phyloP scores from a whole-genome alignment of 495 filamentous ascomycete species.

The Cetradonia linearis region DNA sequence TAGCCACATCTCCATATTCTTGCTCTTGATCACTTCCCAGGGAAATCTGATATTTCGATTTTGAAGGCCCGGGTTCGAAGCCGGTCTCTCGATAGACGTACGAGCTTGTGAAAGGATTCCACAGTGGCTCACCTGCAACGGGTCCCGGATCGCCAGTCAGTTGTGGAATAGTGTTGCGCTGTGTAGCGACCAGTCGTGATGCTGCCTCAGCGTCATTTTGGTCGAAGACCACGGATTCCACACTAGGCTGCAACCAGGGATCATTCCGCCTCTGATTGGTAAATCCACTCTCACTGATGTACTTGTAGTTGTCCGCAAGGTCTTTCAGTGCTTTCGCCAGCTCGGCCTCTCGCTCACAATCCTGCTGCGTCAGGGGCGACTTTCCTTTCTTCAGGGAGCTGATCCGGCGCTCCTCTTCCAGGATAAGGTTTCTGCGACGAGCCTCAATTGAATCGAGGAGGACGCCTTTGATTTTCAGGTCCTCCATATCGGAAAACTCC shows the following conservation, averaged over 20 bases:
- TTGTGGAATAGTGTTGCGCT: background rate
- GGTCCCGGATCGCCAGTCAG: background rate
- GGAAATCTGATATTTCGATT: background rate
- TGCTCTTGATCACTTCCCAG: background rate
- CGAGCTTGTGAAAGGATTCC: conserved; percentile 12
- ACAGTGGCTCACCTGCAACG: background rate
- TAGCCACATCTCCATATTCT: background rate
- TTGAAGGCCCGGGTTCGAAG: conserved; percentile 10
- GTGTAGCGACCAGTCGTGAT: background rate
- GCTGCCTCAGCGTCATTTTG: background rate
- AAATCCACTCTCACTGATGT: background rate
- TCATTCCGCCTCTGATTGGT: background rate
- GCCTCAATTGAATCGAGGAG: conserved; percentile 5
- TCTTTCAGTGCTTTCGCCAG: conserved; percentile 3
- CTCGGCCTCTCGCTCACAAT: conserved; percentile 5
- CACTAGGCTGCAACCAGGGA: background rate
- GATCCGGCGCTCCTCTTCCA: background rate
- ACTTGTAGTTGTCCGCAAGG: background rate
- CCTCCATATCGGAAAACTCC: background rate
- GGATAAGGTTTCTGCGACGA: background rate
- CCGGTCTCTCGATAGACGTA: conserved; percentile 5
- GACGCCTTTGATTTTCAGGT: background rate
- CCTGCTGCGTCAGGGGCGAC: background rate
- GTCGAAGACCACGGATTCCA: background rate
- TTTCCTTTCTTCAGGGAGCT: conserved; percentile 3